A percentile compares a stretch with the other conserved stretches of the same genome.
These are phyloP conservation scores for Apiotrichum gamsii DNA, from an alignment of 1,284 basidiomycete genomes.

Conservation along the genomic window DNA sequence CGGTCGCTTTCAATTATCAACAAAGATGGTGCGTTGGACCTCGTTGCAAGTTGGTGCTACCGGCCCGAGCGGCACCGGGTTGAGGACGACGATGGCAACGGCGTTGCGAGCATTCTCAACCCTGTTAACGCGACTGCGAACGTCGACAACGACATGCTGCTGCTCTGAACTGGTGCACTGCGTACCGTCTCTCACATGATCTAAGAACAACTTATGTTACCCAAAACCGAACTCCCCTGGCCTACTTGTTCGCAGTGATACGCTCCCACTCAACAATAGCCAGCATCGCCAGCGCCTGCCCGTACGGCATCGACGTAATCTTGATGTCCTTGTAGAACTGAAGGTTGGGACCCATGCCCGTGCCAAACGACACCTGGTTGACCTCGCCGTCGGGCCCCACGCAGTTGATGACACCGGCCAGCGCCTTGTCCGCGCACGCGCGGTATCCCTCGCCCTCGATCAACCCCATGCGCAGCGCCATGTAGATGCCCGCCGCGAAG, in stretches of 20 bases:
- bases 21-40: too few relatives aligned
- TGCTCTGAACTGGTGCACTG: too few relatives aligned
- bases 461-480: constrained; percentile 50
- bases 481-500: constrained; percentile 58
- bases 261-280: constrained; percentile 46
- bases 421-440: constrained; percentile 51
- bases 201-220: too few relatives aligned
- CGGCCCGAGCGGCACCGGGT: too few relatives aligned
- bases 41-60: too few relatives aligned
- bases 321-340: constrained; percentile 57
- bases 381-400: constrained; percentile 56
- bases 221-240: too few relatives aligned
- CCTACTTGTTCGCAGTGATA: constrained; percentile 1
- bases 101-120: too few relatives aligned
- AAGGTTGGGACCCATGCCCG: constrained; percentile 55
- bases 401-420: constrained; percentile 54
- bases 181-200: too few relatives aligned
- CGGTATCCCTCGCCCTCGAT: constrained; percentile 50
- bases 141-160: too few relatives aligned
- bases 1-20: too few relatives aligned
- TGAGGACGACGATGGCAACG: too few relatives aligned
- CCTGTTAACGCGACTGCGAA: too few relatives aligned
- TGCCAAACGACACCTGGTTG: constrained; percentile 56
- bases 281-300: constrained; percentile 55
- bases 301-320: constrained; percentile 61